phyloP scores from a whole-genome alignment of 805 yeast genomes.

The Candida tammaniensis region DNA sequence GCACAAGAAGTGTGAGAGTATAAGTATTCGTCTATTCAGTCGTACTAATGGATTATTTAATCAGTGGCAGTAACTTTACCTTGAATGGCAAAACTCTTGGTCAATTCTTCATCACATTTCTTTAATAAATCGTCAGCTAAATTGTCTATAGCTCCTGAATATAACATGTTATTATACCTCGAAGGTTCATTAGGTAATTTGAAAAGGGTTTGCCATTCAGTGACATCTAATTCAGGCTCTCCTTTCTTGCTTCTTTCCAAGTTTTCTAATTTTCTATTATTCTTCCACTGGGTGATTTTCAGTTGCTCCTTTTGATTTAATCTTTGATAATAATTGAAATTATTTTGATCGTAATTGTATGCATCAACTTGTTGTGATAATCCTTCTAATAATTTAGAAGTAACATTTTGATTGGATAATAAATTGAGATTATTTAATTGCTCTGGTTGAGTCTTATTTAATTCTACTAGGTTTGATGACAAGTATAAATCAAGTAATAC shows the following conservation, averaged over 20 bases:
- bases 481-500: constrained; percentile 60
- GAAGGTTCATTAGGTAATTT: constrained; percentile 74
- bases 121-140: constrained; percentile 71
- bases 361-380: constrained; percentile 70
- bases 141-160: constrained; percentile 65
- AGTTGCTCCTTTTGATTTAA: constrained; percentile 65
- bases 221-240: constrained; percentile 51
- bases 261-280: constrained; percentile 64
- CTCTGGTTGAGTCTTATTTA: constrained; percentile 17
- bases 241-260: constrained; percentile 56
- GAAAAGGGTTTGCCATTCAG: constrained; percentile 66
- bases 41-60: not conserved
- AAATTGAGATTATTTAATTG: constrained; percentile 40
- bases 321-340: constrained; percentile 80
- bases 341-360: constrained; percentile 73
- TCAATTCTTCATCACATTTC: constrained; percentile 62
- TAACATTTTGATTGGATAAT: constrained; percentile 41
- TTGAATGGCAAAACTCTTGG: constrained; percentile 59
- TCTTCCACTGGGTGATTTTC: constrained; percentile 74
- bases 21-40: not conserved
- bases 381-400: constrained; percentile 54
- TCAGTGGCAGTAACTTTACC: constrained; percentile 31
- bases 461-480: constrained; percentile 1
- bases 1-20: not conserved
- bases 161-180: constrained; percentile 67